Base-by-base conservation (phyloP, 805 yeast species). In the Nakazawaea pomicola region DNA sequence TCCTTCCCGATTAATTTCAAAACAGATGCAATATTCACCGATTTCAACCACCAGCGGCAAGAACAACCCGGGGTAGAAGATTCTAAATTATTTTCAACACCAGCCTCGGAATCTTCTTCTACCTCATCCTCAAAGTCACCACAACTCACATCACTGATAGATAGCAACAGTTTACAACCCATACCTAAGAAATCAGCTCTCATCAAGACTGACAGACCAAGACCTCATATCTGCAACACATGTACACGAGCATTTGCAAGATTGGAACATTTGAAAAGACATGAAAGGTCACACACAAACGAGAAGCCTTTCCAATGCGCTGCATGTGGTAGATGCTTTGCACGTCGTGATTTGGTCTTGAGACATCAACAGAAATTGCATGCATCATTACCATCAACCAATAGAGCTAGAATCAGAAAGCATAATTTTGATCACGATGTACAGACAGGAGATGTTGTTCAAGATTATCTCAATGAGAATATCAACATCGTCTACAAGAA, bases 191-290 rank as follows among this genome's bases (percentile, higher is more conserved):
- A 89, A 57, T 80, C 95, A 4, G 81, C 86, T 33, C 72, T 80
- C 44, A 83, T 86, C 56, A 86, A 87, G 60, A 87, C 96, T 0
- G 95, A 88, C 55, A 89, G 89, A 57, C 98, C 98, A 11, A 70
- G 98, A 44, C 98, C 98, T 1, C 95, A 87, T 56, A 72, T 86
- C 9, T 93, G 99, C 59, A 62, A 83, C 2, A 83, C 87, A 4
- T 93, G 99, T 58, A 87, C 97, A 1, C 72, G 99, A 46, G 95
- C 95, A 2, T 93, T 93, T 72, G 99, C 97, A 1, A 74, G 99
- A 41, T 70, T 87, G 36, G 99, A 91, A 61, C 99, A 91, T 62
- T 70, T 93, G 55, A 89, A 86, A 60, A 79, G 99, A 44, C 99
- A 91, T 57, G 95, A 89, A 53, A 68, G 97, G 30, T 82, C 95